phyloP scores from a whole-genome alignment of 805 yeast species.

The Saccharomyces eubayanus region DNA sequence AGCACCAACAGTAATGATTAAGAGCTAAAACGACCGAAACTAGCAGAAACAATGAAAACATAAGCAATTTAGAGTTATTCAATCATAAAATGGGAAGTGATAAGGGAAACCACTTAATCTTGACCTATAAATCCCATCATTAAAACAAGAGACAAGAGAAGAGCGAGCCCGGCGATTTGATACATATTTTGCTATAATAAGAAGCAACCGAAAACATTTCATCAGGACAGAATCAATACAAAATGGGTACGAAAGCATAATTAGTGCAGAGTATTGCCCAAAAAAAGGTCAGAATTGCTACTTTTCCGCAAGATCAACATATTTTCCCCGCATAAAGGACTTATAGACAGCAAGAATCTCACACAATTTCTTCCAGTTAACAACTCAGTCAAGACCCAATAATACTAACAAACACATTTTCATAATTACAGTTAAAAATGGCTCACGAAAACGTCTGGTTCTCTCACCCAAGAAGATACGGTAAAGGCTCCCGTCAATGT shows the following conservation, averaged over 20 bases:
- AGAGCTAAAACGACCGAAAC: neutral
- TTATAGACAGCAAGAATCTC: neutral
- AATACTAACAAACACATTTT: neutral
- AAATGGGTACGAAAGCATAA: too few species aligned
- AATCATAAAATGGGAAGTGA: neutral
- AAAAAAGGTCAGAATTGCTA: too few species aligned
- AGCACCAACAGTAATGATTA: neutral
- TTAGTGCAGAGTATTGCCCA: too few species aligned
- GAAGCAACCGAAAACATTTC: neutral
- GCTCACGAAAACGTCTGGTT: slow-evolving; percentile 99
- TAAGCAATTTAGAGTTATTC: neutral
- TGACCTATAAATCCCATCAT: neutral
- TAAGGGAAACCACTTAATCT: neutral
- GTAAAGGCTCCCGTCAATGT: slow-evolving; percentile 99
- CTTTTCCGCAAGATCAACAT: too few species aligned
- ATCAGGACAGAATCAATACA: too few species aligned
- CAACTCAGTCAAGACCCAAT: neutral
- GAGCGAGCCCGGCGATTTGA: neutral
- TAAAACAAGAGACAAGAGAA: neutral
- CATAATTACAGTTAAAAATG: slow-evolving; percentile 50
- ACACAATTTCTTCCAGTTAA: neutral
- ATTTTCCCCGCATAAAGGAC: too few species aligned
- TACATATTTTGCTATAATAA: neutral
- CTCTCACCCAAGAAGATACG: slow-evolving; percentile 99
- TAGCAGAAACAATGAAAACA: neutral